Evolutionary conservation across 2,329 filamentous ascomycete genomes (phyloP).

Genomic region (Ceratocystis smalleyi): DNA sequence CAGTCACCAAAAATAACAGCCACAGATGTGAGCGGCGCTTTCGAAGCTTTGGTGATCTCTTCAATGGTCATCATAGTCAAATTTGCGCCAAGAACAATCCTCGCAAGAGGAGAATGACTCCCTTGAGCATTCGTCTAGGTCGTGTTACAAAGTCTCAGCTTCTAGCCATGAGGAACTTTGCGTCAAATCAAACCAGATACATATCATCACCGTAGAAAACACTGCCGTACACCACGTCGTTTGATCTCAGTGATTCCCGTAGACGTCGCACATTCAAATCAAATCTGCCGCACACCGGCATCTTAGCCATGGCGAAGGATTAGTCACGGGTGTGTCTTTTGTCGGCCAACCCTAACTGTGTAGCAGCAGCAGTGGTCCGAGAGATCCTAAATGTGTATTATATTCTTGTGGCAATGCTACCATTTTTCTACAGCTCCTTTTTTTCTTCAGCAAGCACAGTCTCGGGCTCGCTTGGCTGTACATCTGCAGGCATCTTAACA

Average conservation of each 20-base stretch:
- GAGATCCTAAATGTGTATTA: neutral
- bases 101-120: constrained; percentile 39
- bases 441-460: constrained; percentile 24
- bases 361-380: neutral
- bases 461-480: neutral
- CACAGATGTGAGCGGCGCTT: constrained; percentile 44
- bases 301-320: neutral
- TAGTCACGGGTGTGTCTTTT: neutral
- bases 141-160: constrained; percentile 77
- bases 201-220: constrained; percentile 21
- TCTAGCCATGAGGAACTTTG: constrained; percentile 64
- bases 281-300: too few relatives aligned
- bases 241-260: too few relatives aligned
- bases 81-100: constrained; percentile 62
- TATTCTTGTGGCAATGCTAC: neutral
- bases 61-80: constrained; percentile 73
- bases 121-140: constrained; percentile 82
- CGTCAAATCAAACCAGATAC: constrained; percentile 76
- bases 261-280: too few relatives aligned
- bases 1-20: neutral
- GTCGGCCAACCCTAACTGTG: neutral
- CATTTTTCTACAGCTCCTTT: constrained; percentile 34
- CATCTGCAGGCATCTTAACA: constrained; percentile 20
- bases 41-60: constrained; percentile 75
- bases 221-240: neutral